Evolutionary conservation across 306 rosid genomes (phyloP).

Genomic region (Argentina anserina): DNA sequence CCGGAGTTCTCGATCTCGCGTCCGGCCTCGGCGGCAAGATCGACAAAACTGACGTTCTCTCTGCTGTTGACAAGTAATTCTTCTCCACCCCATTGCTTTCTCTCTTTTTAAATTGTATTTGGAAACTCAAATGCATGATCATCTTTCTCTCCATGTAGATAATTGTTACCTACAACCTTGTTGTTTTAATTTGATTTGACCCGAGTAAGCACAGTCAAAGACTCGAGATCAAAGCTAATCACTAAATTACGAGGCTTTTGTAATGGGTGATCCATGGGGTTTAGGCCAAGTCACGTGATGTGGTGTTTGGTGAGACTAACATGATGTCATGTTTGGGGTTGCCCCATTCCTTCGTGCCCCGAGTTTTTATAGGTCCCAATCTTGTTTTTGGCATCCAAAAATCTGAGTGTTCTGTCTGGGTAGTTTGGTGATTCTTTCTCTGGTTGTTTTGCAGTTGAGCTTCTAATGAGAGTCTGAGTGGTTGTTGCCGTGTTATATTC

Average conservation of each 20-base stretch:
- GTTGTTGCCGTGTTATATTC: neutral
- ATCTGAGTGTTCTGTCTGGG: neutral
- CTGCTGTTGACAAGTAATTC: constrained; percentile 68
- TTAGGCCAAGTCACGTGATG: neutral
- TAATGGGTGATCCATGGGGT: neutral
- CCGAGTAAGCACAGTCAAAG: neutral
- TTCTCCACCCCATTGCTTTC: neutral
- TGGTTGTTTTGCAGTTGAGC: neutral
- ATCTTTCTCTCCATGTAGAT: neutral
- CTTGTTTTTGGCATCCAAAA: neutral
- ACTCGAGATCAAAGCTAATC: neutral
- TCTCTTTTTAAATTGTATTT: neutral
- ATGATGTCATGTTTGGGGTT: neutral
- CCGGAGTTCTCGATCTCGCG: constrained; percentile 79
- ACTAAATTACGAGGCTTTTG: neutral
- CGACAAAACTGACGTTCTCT: constrained; percentile 59
- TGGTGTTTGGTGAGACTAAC: neutral
- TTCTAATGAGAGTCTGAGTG: too few relatives aligned
- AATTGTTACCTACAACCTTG: neutral
- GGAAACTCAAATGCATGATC: neutral
- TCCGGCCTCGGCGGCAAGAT: constrained; percentile 85
- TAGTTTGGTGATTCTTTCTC: neutral
- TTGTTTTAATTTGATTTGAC: neutral
- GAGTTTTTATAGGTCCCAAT: neutral
- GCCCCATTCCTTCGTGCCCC: neutral